phyloP scores from a whole-genome alignment of 441 rosid genomes.

The Macaranga tanarius region DNA sequence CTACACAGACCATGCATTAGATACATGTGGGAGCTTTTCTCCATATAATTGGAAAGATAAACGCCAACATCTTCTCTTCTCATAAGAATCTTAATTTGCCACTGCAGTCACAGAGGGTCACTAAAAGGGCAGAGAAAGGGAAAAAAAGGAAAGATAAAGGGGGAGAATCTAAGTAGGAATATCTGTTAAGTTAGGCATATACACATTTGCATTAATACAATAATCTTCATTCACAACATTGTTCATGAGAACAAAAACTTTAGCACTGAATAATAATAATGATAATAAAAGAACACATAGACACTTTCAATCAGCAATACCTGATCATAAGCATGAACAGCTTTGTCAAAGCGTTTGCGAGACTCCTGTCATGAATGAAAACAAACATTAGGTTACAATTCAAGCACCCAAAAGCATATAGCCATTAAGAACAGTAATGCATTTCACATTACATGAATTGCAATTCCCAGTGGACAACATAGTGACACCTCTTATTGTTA shows the following conservation, averaged over 20 bases:
- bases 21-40: no score
- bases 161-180: not conserved
- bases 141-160: not conserved
- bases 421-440: not conserved
- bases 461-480: no score
- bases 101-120: no score
- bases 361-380: slow-evolving; percentile 59
- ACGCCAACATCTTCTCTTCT: no score
- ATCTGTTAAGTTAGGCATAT: not conserved
- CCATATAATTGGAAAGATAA: no score
- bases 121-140: no score
- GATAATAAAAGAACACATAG: no score
- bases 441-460: no score
- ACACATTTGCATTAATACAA: not conserved
- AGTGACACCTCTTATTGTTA: not conserved
- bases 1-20: no score
- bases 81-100: no score
- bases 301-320: slow-evolving; percentile 34
- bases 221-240: not conserved
- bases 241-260: no score
- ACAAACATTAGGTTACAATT: slow-evolving; percentile 7
- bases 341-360: slow-evolving; percentile 72
- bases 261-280: no score
- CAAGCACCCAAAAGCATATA: not conserved
- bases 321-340: slow-evolving; percentile 73